phyloP scores from a whole-genome alignment of 768 basidiomycete genomes.

The Gelatoporia subvermispora region DNA sequence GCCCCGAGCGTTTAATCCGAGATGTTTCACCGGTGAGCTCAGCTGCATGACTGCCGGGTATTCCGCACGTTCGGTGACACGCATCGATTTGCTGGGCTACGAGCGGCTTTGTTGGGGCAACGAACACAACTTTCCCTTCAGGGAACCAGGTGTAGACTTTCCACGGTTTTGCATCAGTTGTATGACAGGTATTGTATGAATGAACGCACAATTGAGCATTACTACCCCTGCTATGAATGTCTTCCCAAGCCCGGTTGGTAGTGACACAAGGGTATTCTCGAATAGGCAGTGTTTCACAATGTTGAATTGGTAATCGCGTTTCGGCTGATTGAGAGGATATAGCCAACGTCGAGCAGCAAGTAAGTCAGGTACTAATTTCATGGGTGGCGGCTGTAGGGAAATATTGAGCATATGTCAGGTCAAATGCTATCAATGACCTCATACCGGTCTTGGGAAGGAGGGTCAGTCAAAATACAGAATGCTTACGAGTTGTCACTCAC shows the following conservation, averaged over 20 bases:
- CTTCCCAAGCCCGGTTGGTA: constrained; percentile 96
- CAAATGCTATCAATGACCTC: too few species aligned
- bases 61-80: constrained; percentile 90
- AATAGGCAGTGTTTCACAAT: constrained; percentile 83
- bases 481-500: constrained; percentile 10
- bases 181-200: background rate
- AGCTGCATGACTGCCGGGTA: constrained; percentile 78
- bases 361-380: constrained; percentile 77
- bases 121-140: constrained; percentile 86
- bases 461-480: background rate
- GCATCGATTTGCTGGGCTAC: constrained; percentile 94
- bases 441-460: too few species aligned
- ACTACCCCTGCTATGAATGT: constrained; percentile 97
- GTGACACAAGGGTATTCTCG: constrained; percentile 89
- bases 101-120: constrained; percentile 94
- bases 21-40: constrained; percentile 82
- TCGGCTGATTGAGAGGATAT: constrained; percentile 82
- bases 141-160: constrained; percentile 91
- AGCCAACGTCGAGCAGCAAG: constrained; percentile 83
- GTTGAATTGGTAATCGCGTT: constrained; percentile 92
- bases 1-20: constrained; percentile 46
- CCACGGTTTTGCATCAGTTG: constrained; percentile 5
- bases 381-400: constrained; percentile 53
- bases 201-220: constrained; percentile 84
- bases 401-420: background rate